Base-by-base conservation (phyloP, 768 basidiomycete species). In the Myochromella boudieri region DNA sequence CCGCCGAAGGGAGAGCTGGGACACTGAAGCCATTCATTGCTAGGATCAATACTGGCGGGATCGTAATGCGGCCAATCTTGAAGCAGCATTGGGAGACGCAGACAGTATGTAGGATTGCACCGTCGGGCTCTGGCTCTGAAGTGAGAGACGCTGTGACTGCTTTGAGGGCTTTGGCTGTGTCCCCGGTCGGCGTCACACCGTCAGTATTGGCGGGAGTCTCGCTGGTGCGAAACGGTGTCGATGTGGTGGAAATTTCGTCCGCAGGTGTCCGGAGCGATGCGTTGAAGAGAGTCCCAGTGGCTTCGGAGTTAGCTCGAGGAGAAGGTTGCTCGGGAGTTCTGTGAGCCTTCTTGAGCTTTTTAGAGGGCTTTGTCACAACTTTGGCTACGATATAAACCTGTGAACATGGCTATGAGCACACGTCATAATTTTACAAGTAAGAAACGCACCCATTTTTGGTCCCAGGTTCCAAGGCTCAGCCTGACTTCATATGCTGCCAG, bases 1-100 rank as follows among this genome's bases (percentile, higher is more conserved):
- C 20, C 4, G 31, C 20, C 8, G 37, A 22, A 2, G 53, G 45
- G 3, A 63, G 42, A 11, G 67, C 51, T 6, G 67, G 56, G 1
- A 59, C 64, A 17, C 68, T 64, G 51, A 84, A 80, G 0, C 88
- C 88, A 48, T 84, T 81, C 1, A 68, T 53, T 1, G 80, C 84
- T 26, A 88, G 62, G 9, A 77, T 76, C 50, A 91, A 48, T 3
- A 72, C 71, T 10, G 88, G 88, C 1, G 87, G 87, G 44, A 88
- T 74, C 15, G 85, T 89, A 50, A 90, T 83, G 1, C 87, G 76
- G 0, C 81, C 82, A 18, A 75, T 58, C 61, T 90, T 91, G 74
- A 81, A 87, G 58, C 84, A 87, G 18, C 78, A 46, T 43, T 78
- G 80, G 21, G 81, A 81, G 46, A 91, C 66, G 39, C 76, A 70